Evolutionary conservation across 2,329 filamentous ascomycete genomes (phyloP).

Genomic region (Ascochyta rabiei): DNA sequence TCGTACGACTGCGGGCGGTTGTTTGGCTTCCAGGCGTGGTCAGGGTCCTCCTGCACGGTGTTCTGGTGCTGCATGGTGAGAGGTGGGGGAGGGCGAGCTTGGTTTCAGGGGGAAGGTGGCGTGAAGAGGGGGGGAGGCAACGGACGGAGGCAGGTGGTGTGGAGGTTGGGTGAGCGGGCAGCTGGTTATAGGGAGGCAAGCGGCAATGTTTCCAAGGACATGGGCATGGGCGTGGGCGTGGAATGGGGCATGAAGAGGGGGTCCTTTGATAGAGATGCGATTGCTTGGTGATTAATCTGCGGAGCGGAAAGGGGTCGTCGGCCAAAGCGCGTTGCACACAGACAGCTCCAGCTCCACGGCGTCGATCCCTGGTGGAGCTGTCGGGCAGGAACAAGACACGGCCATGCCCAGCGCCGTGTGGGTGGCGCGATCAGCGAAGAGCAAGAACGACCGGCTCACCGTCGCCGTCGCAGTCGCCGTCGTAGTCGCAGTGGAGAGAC

Average conservation of each 20-base stretch:
- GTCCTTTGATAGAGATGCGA: conserved; percentile 22
- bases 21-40: conserved; percentile 81
- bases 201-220: conserved; percentile 36
- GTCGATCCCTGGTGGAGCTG: conserved; percentile 15
- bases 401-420: too few relatives aligned
- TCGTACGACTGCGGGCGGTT: conserved; percentile 83
- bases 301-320: conserved; percentile 12
- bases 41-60: conserved; percentile 53
- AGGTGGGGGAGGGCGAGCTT: conserved; percentile 21
- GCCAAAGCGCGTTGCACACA: background rate
- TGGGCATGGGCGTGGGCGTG: conserved; percentile 18
- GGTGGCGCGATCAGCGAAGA: background rate
- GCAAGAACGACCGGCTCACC: background rate
- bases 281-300: conserved; percentile 17
- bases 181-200: conserved; percentile 23
- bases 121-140: background rate
- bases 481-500: too few relatives aligned
- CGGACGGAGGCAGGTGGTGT: conserved; percentile 2
- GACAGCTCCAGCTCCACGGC: background rate
- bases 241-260: conserved; percentile 37
- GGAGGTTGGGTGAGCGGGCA: conserved; percentile 14
- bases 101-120: background rate
- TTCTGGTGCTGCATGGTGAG: conserved; percentile 29
- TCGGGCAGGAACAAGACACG: too few relatives aligned
- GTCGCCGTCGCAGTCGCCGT: too few relatives aligned